Evolutionary conservation across 352 stramenopile genomes (phyloP), one percentile per base, ranked within the genome.

Genomic region (Globisporangium lucens): DNA sequence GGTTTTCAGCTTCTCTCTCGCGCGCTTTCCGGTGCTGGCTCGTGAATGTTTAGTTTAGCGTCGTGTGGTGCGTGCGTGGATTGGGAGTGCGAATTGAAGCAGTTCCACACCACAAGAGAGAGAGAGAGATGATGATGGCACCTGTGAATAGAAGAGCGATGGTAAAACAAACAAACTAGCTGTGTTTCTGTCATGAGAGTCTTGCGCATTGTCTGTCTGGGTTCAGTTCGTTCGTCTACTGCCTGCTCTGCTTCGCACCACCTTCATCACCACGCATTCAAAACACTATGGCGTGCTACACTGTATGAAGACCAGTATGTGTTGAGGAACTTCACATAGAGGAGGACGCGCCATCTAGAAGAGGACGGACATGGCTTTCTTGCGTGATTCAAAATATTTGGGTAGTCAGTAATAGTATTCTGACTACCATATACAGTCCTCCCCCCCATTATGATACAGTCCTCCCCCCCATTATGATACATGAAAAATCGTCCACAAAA

Each of bases 111-210:
- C 27, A 38, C 52, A 56, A 7, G n/a, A 29, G 47, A 29, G 27
- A 58, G 55, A 38, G 55, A 46, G n/a, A 27, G 20, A 61, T 24
- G 33, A 38, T 10, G 20, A 22, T 33, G 56, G 33, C 56, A 33
- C 33, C 20, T 61, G 33, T 24, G 56, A 49, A 61, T 61, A 61
- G 56, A 49, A 61, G 56, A 46, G 27, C 33, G 17, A 60, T 41
- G 27, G 55, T 38, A 60, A 46, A 33, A 49, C 27, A 24, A 60
- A 60, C 56, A 47, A 47, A 47, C 20, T 60, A 61, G 56, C 56
- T 61, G 56, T 49, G 56, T 61, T 47, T 61, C 56, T 61, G 56
- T 61, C 55, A 46, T 36, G 20, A 22, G 12, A 33, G 51, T 10
- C 22, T 30, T 27, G 53, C 38, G 47, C 22, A 30, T 17, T 56